Conservation (phyloP, 176 grass and related monocot species). For the Carex littledalei region DNA sequence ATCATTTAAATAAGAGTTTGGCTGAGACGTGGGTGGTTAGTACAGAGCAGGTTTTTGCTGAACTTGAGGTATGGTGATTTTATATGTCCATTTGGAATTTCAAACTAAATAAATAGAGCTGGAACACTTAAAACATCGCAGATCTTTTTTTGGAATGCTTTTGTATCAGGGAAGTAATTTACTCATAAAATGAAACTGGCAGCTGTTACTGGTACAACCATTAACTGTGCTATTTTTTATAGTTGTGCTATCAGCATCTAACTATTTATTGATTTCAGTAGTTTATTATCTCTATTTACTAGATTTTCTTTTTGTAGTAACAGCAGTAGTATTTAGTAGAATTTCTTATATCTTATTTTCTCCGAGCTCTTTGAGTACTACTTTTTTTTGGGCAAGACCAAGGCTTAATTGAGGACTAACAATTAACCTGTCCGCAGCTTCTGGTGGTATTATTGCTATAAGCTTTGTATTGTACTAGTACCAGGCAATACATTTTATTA, state of each 20-base stretch:
- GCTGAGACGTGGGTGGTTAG: slow-evolving; percentile 45
- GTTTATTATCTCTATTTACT: background rate
- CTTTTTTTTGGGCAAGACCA: background rate
- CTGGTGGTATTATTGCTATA: background rate
- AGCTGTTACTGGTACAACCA: background rate
- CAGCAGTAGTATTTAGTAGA: no score
- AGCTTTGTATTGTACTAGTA: background rate
- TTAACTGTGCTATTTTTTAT: background rate
- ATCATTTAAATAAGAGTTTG: slow-evolving; percentile 22
- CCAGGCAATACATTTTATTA: background rate
- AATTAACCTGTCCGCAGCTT: background rate
- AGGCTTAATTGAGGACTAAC: background rate
- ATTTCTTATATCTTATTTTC: background rate
- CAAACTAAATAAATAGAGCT: background rate
- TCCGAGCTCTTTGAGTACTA: background rate
- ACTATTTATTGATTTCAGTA: background rate
- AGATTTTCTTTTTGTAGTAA: background rate
- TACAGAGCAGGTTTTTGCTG: slow-evolving; percentile 46
- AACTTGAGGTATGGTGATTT: slow-evolving; percentile 36
- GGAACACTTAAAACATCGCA: background rate
- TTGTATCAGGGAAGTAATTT: background rate
- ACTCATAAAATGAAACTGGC: background rate
- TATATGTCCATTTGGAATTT: background rate
- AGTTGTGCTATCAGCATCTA: background rate
- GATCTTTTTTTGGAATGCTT: background rate